Evolutionary conservation across 2,329 filamentous ascomycete genomes (phyloP).

Genomic region (Chrysoporthe deuterocubensis): DNA sequence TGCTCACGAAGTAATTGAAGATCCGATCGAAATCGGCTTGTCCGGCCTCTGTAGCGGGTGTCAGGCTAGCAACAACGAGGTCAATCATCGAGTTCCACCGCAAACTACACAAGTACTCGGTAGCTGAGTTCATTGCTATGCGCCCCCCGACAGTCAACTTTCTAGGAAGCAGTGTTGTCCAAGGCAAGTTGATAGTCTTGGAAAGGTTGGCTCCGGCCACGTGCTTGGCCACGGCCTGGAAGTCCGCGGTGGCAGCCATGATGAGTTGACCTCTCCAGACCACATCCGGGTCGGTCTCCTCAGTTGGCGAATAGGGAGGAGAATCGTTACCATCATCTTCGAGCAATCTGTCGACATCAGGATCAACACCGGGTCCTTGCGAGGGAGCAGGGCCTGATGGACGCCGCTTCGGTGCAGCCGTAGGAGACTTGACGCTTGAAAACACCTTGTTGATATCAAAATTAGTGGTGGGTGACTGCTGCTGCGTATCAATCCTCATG

Average conservation of each 20-base stretch:
- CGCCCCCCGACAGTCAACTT: conserved; percentile 75
- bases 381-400: conserved; percentile 52
- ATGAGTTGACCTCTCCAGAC: conserved; percentile 77
- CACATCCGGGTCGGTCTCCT: conserved; percentile 71
- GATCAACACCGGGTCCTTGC: conserved; percentile 70
- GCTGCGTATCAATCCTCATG: conserved; percentile 50
- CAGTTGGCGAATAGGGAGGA: conserved; percentile 81
- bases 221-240: conserved; percentile 77
- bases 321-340: conserved; percentile 81
- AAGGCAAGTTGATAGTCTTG: conserved; percentile 57
- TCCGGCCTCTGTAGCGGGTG: conserved; percentile 64
- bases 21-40: conserved; percentile 71
- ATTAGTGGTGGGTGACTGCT: conserved; percentile 59
- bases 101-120: conserved; percentile 87
- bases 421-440: conserved; percentile 78
- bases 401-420: conserved; percentile 50
- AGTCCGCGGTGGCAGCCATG: conserved; percentile 79
- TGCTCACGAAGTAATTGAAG: conserved; percentile 84
- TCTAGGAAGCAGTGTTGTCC: conserved; percentile 75
- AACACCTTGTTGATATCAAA: conserved; percentile 90
- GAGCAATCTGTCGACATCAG: conserved; percentile 87
- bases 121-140: conserved; percentile 80
- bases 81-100: conserved; percentile 83
- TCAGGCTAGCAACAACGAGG: conserved; percentile 77
- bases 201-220: conserved; percentile 83